A percentile compares a stretch with the other conserved stretches of the same genome.
Evolutionary conservation across 345 rosid species (phyloP).

Genomic region (Hypericum perforatum): DNA sequence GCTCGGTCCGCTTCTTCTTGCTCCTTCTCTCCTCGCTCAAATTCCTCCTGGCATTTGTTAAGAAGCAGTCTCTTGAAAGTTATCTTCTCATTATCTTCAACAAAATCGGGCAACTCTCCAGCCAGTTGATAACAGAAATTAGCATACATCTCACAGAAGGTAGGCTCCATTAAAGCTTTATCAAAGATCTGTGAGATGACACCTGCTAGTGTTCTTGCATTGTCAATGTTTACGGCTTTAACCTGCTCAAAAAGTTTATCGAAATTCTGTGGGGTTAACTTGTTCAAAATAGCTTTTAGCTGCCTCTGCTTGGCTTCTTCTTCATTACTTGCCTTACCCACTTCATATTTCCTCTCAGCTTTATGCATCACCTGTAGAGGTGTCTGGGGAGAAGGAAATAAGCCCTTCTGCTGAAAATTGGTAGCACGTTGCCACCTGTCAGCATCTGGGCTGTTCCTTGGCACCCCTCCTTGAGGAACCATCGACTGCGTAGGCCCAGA

Average conservation of each 20-base stretch:
- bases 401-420: conserved; percentile 57
- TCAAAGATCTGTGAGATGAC: conserved; percentile 92
- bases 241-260: conserved; percentile 91
- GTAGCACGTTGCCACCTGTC: conserved; percentile 84
- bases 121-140: conserved; percentile 66
- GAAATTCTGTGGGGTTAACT: conserved; percentile 93
- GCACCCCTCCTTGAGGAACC: conserved; percentile 57
- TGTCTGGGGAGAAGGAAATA: conserved; percentile 79
- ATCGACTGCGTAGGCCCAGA: conserved; percentile 65
- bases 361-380: conserved; percentile 80
- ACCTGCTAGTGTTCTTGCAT: conserved; percentile 54
- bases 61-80: conserved; percentile 82
- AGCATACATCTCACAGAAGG: conserved; percentile 97
- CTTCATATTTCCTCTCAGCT: conserved; percentile 88
- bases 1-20: conserved; percentile 87
- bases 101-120: conserved; percentile 61
- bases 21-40: conserved; percentile 87
- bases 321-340: conserved; percentile 68
- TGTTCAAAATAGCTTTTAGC: conserved; percentile 82
- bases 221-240: conserved; percentile 74
- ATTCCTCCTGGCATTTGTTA: conserved; percentile 94
- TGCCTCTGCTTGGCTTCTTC: conserved; percentile 80
- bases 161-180: conserved; percentile 96
- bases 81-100: conserved; percentile 57
- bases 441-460: conserved; percentile 48